Evolutionary conservation across 441 rosid species (phyloP), one percentile per base, ranked within the genome.

Genomic region (Biscutella auriculata): DNA sequence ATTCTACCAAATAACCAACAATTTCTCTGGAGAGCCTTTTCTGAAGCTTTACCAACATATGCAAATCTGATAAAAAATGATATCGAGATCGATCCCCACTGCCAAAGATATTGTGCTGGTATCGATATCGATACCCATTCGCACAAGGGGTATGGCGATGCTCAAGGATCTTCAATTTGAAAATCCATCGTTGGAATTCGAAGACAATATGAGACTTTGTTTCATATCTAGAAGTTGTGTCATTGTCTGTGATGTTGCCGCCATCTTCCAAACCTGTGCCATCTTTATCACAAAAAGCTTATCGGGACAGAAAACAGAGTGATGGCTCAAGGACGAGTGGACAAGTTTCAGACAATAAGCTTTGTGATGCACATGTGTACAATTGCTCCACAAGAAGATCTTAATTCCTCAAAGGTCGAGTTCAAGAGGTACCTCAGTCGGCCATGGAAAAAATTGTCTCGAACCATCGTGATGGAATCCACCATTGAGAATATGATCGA

Each of bases 381-480:
- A 4, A 84, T 86, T 26, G 68, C 63, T 15, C 66, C 92, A 0
- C 77, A 79, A 16, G 69, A 67, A 28, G 68, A 57, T 10, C 76
- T 86, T 16, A 65, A 63, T 25, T 73, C 82, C 0, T 77, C 5
- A 2, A 78, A 82, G 66, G 32, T 36, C 4, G 43, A 46, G 15
- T 39, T 76, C 57, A 77, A 68, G 68, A 82, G 75, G 54, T 89
- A 80, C 72, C 78, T 89, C 0, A 93, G 88, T n/a, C 50, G 87
- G 63, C 95, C 97, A 0, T 82, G 82, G 81, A 89, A 82, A 55
- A 71, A 66, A 10, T 73, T 66, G 60, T 84, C 93, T 3, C 73
- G 90, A 63, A 82, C 85, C 2, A 35, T 82, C 15, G 47, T 89
- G 40, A 86, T 89, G 87, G 90, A 89, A 53, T 72, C 95, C 2